Evolutionary conservation across 163 green algal genomes (phyloP).

Genomic region (Trebouxiophyceae sp.): DNA sequence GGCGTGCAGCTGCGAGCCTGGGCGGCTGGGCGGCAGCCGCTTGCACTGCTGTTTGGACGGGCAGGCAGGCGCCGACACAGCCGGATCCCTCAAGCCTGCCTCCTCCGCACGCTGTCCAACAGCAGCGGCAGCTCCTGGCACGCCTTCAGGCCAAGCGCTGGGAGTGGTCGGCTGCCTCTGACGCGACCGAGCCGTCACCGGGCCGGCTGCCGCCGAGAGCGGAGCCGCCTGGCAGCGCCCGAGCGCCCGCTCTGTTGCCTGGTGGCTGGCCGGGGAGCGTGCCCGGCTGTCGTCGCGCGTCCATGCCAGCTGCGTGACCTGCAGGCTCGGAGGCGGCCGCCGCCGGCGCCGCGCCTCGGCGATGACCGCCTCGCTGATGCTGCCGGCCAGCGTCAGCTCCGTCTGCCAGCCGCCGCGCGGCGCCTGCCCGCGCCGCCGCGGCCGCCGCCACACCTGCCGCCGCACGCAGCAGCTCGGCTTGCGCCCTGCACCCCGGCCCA

Average conservation of each 20-base stretch:
- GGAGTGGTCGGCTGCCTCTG: too few relatives aligned
- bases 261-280: too few relatives aligned
- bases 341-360: constrained; percentile 18
- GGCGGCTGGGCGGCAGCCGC: too few relatives aligned
- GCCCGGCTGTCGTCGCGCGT: too few relatives aligned
- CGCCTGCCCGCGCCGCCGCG: constrained; percentile 8
- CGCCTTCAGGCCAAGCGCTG: too few relatives aligned
- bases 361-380: constrained; percentile 21
- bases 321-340: constrained; percentile 14
- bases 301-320: constrained; percentile 53
- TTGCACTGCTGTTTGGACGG: background rate
- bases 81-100: background rate
- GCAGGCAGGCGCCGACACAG: background rate
- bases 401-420: constrained; percentile 9
- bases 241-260: too few relatives aligned
- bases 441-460: constrained; percentile 23
- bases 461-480: background rate
- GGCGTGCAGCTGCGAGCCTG: background rate
- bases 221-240: too few relatives aligned
- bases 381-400: constrained; percentile 11
- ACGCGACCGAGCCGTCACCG: too few relatives aligned
- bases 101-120: background rate
- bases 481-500: too few relatives aligned
- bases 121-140: constrained; percentile 23
- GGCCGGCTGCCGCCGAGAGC: too few relatives aligned